phyloP scores from a whole-genome alignment of 352 stramenopile species.

The Globisporangium cylindrosporum region DNA sequence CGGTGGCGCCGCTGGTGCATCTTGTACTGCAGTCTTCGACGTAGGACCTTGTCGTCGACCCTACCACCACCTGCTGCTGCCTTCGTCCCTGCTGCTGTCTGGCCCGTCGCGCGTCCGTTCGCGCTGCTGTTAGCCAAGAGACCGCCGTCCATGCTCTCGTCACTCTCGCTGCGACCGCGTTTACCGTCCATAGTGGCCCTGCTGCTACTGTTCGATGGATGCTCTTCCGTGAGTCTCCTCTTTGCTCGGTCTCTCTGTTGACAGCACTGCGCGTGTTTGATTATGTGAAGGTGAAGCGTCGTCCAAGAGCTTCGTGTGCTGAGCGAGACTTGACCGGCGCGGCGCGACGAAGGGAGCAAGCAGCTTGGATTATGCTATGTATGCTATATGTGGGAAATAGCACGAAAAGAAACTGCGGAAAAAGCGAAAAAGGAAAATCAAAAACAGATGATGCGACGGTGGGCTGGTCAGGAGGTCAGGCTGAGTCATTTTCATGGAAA shows the following conservation, averaged over 20 bases:
- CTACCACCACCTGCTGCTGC: not conserved
- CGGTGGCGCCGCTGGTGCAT: conserved; percentile 66
- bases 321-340: no score
- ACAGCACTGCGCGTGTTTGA: not conserved
- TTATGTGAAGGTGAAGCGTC: not conserved
- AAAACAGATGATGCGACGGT: not conserved
- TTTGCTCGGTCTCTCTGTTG: not conserved
- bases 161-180: not conserved
- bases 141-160: not conserved
- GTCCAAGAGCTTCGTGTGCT: not conserved
- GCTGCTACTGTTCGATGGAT: not conserved
- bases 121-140: not conserved
- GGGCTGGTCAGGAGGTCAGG: not conserved
- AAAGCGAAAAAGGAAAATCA: not conserved
- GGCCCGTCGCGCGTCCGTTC: not conserved
- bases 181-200: not conserved
- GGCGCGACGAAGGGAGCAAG: not conserved
- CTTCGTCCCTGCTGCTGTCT: not conserved
- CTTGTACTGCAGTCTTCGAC: conserved; percentile 57
- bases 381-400: no score
- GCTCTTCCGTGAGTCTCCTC: not conserved
- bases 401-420: not conserved
- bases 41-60: conserved; percentile 37
- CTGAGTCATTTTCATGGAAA: not conserved
- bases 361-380: not conserved